Evolutionary conservation across 2,329 filamentous ascomycete species (phyloP), one percentile per base, ranked within the genome.

Genomic region (Xylariales sp.): DNA sequence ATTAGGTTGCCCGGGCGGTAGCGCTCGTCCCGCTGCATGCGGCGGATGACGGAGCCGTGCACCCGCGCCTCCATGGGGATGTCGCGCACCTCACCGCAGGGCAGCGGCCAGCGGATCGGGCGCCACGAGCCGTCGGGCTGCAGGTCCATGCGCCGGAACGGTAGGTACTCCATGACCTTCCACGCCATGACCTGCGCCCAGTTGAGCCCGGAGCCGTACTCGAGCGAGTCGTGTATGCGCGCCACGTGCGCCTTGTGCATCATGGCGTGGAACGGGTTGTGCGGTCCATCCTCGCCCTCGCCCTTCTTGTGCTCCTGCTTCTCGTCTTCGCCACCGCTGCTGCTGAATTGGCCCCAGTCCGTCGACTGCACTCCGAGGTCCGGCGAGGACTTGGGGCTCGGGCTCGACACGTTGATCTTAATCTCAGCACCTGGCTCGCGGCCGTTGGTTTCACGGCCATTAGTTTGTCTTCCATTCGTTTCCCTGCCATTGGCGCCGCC

Each of bases 1-100:
- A 93, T 88, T 37, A 93, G 57, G 44, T 93, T 93, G 0, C 87
- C 87, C 0, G 87, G 87, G 0, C 87, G 71, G 51, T 91, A 93
- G 0, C 50, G 65, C 2, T 68, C 55, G 42, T 89, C 74, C 6
- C 65, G 59, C 32, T 78, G 59, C 79, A 93, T 83, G 6, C 87
- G 74, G 14, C 77, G 76, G 40, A 93, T 79, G 0, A 88, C 87
- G 16, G 81, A 86, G 29, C 80, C 76, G 50, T 93, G 87, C 2
- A 93, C 75, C 16, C 80, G 69, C 1, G 81, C 85, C 38, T 82
- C 69, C 7, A 75, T 60, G 0, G 87, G 87, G 2, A 93, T 81
- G 51, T 93, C 87, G 13, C 87, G 76, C 1, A 83, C 78, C 60
- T 91, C 86, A 8, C 87, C 88, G 20, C 81, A 76, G 0, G 87